Percentiles rank a stretch among this genome's conserved stretches.
Conservation (phyloP, 768 basidiomycete genomes). For the button mushroom (Agaricus bisporus) region DNA sequence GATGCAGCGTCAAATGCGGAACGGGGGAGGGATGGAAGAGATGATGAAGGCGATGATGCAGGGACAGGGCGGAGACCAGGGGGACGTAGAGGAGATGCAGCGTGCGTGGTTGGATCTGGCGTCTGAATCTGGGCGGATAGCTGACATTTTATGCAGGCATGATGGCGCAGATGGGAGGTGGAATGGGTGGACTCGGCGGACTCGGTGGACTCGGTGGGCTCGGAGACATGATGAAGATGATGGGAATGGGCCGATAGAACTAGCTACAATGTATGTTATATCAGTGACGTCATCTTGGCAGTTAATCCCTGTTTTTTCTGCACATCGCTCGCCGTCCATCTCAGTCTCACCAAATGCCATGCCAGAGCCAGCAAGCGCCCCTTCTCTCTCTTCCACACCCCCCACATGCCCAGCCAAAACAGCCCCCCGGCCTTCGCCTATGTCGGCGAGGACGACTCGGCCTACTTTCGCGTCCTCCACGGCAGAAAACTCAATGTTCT, state of each 20-base stretch:
- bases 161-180: conserved; percentile 86
- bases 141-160: conserved; percentile 46
- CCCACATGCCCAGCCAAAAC: not conserved
- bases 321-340: not conserved
- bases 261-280: no score
- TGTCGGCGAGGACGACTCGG: conserved; percentile 35
- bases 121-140: not conserved
- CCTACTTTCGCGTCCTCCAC: conserved; percentile 45
- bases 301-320: not conserved
- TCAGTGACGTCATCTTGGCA: no score
- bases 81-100: conserved; percentile 95
- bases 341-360: not conserved
- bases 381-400: not conserved
- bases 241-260: conserved; percentile 63
- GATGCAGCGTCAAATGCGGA: conserved; percentile 75
- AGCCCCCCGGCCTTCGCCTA: conserved; percentile 1
- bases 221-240: conserved; percentile 75
- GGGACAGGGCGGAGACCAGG: conserved; percentile 82
- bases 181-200: conserved; percentile 51
- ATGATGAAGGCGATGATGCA: conserved; percentile 99
- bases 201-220: conserved; percentile 49
- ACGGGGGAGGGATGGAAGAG: conserved; percentile 89
- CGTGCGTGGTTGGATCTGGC: conserved; percentile 36
- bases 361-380: not conserved
- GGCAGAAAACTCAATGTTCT: conserved; percentile 51